Evolutionary conservation across 2,329 filamentous ascomycete species (phyloP), one percentile per base, ranked within the genome.

Genomic region (Plenodomus biglobosus): DNA sequence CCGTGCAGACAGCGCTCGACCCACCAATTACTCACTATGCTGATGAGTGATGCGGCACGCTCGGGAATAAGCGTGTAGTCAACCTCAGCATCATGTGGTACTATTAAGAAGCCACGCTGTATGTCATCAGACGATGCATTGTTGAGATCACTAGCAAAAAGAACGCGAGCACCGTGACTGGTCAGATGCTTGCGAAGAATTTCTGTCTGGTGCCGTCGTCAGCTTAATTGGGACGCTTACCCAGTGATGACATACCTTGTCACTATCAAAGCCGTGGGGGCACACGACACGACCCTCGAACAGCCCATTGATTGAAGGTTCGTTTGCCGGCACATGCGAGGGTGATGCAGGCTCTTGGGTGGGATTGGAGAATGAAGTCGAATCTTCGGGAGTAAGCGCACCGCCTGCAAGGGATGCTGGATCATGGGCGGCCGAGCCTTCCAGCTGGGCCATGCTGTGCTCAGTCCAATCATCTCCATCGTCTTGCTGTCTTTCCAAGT

Each of bases 1-100:
- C 83, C 83, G 66, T 92, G 85, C 34, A 99, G 76, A 68, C 92
- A 97, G 40, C 85, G 84, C 73, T 99, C 94, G 43, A 99, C 80
- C 81, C 92, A 99, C 79, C 94, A 95, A 66, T 96, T 91, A 10
- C 91, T 97, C 24, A 95, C 85, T 45, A 77, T 44, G 43, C 44
- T 57, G 36, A 69, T 42, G 38, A 46, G 40, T 42, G 51, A 44
- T 42, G 59, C 75, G 53, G 75, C 71, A 18, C 57, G 52, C 40
- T 62, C 62, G 55, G 73, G 66, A 40, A 71, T 57, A 35, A 59
- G 50, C 24, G 69, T 65, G 8, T 75, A 53, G 40, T 71, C 58
- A 24, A 66, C 61, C 44, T 64, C 44, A 38, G 73, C 60, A 46
- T 76, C 68, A 56, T 77, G 72, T 47, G 80, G 78, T 16, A 80